Conservation (phyloP, 2,329 filamentous ascomycete genomes). For the Claviceps maximensis region DNA sequence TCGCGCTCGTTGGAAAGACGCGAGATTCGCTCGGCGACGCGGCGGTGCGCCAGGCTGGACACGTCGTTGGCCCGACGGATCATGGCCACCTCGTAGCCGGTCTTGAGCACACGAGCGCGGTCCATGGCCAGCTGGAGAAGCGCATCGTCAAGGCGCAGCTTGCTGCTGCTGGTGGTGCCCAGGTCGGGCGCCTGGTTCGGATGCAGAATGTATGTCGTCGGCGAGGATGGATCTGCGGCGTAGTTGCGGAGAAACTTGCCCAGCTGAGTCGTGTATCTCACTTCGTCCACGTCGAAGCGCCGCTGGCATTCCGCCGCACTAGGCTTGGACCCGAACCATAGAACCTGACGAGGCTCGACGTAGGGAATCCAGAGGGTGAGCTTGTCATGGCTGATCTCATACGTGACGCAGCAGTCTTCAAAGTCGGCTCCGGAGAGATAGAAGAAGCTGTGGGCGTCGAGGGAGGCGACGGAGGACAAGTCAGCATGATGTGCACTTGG, state of each 20-base stretch:
- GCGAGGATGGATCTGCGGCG: slow-evolving; percentile 26
- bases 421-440: slow-evolving; percentile 44
- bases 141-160: slow-evolving; percentile 31
- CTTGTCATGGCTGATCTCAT: slow-evolving; percentile 43
- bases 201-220: slow-evolving; percentile 32
- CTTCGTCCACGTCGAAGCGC: slow-evolving; percentile 57
- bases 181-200: slow-evolving; percentile 24
- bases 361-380: slow-evolving; percentile 64
- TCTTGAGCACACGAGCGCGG: slow-evolving; percentile 67
- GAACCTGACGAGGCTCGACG: slow-evolving; percentile 44
- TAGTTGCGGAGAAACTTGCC: slow-evolving; percentile 27
- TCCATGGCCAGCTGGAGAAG: slow-evolving; percentile 62
- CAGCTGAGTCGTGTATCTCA: slow-evolving; percentile 46
- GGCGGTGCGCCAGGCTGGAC: slow-evolving; percentile 62
- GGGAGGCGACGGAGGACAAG: not conserved
- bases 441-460: slow-evolving; percentile 34
- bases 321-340: slow-evolving; percentile 52
- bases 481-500: not conserved
- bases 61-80: slow-evolving; percentile 72
- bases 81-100: slow-evolving; percentile 70
- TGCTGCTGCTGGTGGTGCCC: slow-evolving; percentile 7
- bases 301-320: slow-evolving; percentile 46
- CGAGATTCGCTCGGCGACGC: slow-evolving; percentile 52
- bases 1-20: slow-evolving; percentile 64
- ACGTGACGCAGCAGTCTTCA: slow-evolving; percentile 41